Conservation (phyloP, 2,329 filamentous ascomycete genomes). For the Colletotrichum melonis region DNA sequence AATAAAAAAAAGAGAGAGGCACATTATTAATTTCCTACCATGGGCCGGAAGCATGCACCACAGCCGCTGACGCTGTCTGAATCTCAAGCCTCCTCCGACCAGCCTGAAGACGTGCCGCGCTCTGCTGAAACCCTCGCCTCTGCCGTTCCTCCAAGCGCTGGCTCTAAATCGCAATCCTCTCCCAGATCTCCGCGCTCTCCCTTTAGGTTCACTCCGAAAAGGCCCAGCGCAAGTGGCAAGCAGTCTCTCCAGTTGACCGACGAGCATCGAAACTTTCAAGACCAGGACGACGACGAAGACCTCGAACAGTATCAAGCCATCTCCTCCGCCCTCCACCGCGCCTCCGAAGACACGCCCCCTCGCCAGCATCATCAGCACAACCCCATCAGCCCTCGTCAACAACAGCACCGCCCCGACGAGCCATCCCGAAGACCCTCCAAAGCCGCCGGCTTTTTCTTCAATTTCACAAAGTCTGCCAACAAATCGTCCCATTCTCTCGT, state of each 20-base stretch:
- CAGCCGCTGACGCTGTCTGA: conserved; percentile 67
- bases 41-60: conserved; percentile 70
- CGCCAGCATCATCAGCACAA: conserved; percentile 40
- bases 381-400: conserved; percentile 40
- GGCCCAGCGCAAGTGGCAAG: conserved; percentile 33
- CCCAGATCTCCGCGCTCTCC: conserved; percentile 58
- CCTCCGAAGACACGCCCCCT: conserved; percentile 37
- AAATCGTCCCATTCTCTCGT: conserved; percentile 51
- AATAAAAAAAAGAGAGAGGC: conserved; percentile 3
- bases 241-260: conserved; percentile 33
- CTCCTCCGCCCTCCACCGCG: conserved; percentile 41
- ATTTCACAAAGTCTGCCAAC: conserved; percentile 59
- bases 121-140: conserved; percentile 45
- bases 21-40: conserved; percentile 42
- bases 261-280: conserved; percentile 37
- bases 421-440: conserved; percentile 54
- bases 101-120: conserved; percentile 41
- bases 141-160: conserved; percentile 44
- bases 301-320: conserved; percentile 42
- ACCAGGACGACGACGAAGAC: conserved; percentile 40
- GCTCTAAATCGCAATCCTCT: conserved; percentile 54
- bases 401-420: conserved; percentile 39
- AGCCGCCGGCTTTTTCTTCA: conserved; percentile 59
- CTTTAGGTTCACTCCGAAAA: conserved; percentile 56
- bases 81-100: conserved; percentile 46